Base-by-base conservation (phyloP, 768 basidiomycete genomes). In the Pilatotrama ljubarskyi region DNA sequence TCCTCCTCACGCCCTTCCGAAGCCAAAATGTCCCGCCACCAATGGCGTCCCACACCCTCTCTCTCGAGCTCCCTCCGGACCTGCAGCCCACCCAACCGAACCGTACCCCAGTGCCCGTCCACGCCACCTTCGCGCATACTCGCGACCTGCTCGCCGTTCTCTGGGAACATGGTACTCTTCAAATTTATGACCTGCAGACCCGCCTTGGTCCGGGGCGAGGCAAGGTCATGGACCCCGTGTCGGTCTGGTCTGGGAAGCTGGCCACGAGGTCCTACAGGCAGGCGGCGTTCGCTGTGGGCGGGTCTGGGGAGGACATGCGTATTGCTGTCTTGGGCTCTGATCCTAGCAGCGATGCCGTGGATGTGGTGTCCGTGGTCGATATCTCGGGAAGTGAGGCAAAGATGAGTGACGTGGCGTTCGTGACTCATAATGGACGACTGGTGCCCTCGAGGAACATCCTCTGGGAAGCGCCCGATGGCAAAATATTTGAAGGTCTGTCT, bases 21-120 rank as follows among this genome's bases (percentile, higher is more conserved):
- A 83, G 85, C 0, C 92, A 96, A 75, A 98, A 97, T 69, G 83
- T 96, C 5, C 97, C 96, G n/a, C 97, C 97, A n/a, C 97, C 97
- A 0, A 95, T 97, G 93, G 91, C 87, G 1, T 88, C 93, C 1
- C 78, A 81, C 64, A 73, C 74, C 40, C 74, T 84, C 51, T 46
- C 74, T 70, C 18, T 73, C 53, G 48, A 69, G 13, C 41, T 61
- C 10, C 46, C 64, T 5, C 8, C 25, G 11, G 55, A 56, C 17
- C 59, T 51, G 18, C 55, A 44, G 24, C 26, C 51, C 13, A 40
- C 51, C 72, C 66, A n/a, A 73, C 78, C 0, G 87, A 90, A 0
- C 72, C 85, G 18, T 82, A 90, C 69, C 13, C 35, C 72, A 64
- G 73, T 82, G 0, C 92, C 95, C 0, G 70, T 87, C 9, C 86